Evolutionary conservation across 176 grass and related monocot species (phyloP).

Genomic region (Cocos nucifera): DNA sequence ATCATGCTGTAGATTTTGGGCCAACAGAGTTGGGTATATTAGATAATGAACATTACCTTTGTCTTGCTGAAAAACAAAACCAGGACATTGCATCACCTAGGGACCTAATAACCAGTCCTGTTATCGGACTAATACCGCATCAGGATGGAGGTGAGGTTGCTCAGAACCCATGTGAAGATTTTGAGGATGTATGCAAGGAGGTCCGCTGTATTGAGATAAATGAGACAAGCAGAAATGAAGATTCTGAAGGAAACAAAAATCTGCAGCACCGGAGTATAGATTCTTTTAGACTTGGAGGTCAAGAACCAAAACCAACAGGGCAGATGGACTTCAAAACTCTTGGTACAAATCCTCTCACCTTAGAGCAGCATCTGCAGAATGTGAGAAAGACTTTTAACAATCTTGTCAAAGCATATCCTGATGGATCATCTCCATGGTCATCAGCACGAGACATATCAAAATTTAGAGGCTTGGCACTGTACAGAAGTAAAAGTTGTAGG

Average conservation of each 20-base stretch:
- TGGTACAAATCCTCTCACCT: conserved; percentile 36
- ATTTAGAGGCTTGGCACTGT: conserved; percentile 37
- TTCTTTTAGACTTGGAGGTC: conserved; percentile 17
- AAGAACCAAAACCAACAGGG: conserved; percentile 17
- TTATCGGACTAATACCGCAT: conserved; percentile 34
- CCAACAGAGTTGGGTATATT: conserved; percentile 13
- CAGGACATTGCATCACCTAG: conserved; percentile 14
- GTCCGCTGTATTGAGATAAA: conserved; percentile 71
- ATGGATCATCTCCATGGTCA: conserved; percentile 28
- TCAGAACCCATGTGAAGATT: conserved; percentile 43
- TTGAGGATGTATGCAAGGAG: conserved; percentile 86
- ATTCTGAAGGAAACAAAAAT: conserved; percentile 36
- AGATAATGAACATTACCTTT: conserved; percentile 20
- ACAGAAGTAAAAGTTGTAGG: conserved; percentile 85
- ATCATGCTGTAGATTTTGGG: conserved; percentile 27
- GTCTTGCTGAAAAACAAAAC: conserved; percentile 26
- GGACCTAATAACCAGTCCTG: conserved; percentile 43
- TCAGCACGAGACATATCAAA: conserved; percentile 26
- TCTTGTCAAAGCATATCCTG: conserved; percentile 26
- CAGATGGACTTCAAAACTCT: conserved; percentile 18
- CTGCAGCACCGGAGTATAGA: conserved; percentile 19
- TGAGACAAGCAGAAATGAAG: conserved; percentile 29
- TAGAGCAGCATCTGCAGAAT: conserved; percentile 90
- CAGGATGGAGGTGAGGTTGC: conserved; percentile 23
- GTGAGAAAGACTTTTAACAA: conserved; percentile 52